A percentile compares a stretch with the other conserved stretches of the same genome.
phyloP scores from a whole-genome alignment of 805 yeast species.

The Metschnikowia similis region DNA sequence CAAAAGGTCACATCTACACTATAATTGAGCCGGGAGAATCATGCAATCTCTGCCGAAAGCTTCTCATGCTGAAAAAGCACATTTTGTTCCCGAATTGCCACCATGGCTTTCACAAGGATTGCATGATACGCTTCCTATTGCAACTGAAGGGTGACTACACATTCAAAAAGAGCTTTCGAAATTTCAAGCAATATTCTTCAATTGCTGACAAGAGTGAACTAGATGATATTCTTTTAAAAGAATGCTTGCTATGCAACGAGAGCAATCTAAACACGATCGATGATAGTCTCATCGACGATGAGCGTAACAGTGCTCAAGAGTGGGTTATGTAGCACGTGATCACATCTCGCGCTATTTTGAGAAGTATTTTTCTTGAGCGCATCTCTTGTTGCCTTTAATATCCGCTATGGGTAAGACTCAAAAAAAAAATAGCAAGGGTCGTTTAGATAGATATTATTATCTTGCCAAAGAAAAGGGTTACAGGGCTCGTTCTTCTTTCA shows the following conservation, averaged over 20 bases:
- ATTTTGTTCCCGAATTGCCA: slow-evolving; percentile 78
- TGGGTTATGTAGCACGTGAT: slow-evolving; percentile 17
- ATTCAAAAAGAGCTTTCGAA: slow-evolving; percentile 58
- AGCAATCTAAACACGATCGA: slow-evolving; percentile 67
- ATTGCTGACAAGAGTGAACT: slow-evolving; percentile 44
- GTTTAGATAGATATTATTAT: slow-evolving; percentile 94
- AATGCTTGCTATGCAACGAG: slow-evolving; percentile 77
- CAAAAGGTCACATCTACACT: slow-evolving; percentile 47
- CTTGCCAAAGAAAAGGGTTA: slow-evolving; percentile 98
- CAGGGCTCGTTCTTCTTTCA: slow-evolving; percentile 98
- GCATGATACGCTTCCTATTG: slow-evolving; percentile 61
- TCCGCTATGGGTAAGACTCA: slow-evolving; percentile 78
- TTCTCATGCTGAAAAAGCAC: slow-evolving; percentile 69
- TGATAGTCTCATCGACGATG: slow-evolving; percentile 45
- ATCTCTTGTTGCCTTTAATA: slow-evolving; percentile 7
- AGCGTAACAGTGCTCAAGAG: slow-evolving; percentile 24
- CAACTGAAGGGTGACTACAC: slow-evolving; percentile 61
- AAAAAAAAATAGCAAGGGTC: slow-evolving; percentile 96
- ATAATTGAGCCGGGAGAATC: slow-evolving; percentile 80
- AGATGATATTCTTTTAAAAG: slow-evolving; percentile 55
- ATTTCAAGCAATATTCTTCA: slow-evolving; percentile 43
- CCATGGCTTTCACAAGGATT: slow-evolving; percentile 86
- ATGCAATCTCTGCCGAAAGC: slow-evolving; percentile 66
- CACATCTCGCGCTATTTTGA: slow-evolving; percentile 6
- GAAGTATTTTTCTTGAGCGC: slow-evolving; percentile 6